phyloP scores from a whole-genome alignment of 768 basidiomycete genomes.

The Pholiota conissans region DNA sequence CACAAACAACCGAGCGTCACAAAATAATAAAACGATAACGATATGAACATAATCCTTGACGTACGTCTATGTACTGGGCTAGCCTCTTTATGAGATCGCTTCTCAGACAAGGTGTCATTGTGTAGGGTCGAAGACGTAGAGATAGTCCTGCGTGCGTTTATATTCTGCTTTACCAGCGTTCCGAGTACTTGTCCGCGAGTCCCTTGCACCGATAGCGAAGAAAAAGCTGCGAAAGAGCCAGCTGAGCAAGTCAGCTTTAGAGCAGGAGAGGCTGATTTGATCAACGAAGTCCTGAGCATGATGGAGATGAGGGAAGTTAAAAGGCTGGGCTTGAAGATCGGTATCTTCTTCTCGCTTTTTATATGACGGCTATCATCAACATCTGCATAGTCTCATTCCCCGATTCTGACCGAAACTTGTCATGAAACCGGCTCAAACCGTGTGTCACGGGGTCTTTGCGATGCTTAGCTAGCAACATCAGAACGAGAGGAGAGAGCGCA shows the following conservation, averaged over 20 bases:
- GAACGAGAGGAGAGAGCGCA: too few relatives aligned
- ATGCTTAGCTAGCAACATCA: too few relatives aligned
- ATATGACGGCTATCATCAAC: neutral
- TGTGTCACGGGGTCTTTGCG: too few relatives aligned
- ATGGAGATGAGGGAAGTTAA: neutral
- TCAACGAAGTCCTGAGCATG: constrained; percentile 19
- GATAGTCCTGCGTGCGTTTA: neutral
- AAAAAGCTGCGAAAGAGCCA: neutral
- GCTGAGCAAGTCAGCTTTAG: constrained; percentile 6
- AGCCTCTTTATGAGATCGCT: constrained; percentile 17
- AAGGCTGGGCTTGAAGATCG: neutral
- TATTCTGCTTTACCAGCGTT: neutral
- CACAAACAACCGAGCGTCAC: neutral
- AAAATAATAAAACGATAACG: neutral
- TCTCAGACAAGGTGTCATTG: constrained; percentile 11
- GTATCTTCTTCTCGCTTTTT: neutral
- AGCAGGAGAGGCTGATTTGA: constrained; percentile 11
- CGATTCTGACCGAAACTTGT: constrained; percentile 3
- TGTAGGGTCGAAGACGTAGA: constrained; percentile 1
- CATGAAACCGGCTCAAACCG: too few relatives aligned
- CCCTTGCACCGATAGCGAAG: neutral
- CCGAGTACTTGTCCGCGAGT: neutral
- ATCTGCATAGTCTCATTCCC: neutral
- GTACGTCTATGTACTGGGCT: constrained; percentile 18
- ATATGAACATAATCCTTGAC: neutral